phyloP scores from a whole-genome alignment of 768 basidiomycete genomes.

The Panaeolus cyanescens region DNA sequence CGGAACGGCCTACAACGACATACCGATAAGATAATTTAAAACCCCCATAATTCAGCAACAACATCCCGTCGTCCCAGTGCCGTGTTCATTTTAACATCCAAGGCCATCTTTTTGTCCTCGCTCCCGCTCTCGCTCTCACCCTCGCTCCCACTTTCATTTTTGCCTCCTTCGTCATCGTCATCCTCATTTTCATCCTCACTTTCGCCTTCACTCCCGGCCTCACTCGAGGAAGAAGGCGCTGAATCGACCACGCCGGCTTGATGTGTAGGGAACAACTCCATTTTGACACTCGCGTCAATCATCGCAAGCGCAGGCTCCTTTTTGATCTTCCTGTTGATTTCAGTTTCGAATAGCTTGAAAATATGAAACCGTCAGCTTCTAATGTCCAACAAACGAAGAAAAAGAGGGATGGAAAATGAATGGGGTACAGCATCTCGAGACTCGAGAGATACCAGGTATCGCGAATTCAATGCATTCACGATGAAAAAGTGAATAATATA shows the following conservation, averaged over 20 bases:
- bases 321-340: conserved; percentile 76
- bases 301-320: conserved; percentile 68
- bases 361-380: background rate
- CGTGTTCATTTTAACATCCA: background rate
- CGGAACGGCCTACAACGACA: no score
- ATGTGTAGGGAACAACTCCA: conserved; percentile 26
- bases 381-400: background rate
- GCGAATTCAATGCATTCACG: no score
- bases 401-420: background rate
- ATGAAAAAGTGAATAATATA: background rate
- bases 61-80: conserved; percentile 29
- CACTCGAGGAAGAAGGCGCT: no score
- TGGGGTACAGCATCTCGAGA: background rate
- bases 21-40: no score
- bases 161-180: background rate
- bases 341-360: conserved; percentile 81
- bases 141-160: background rate
- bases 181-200: background rate
- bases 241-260: background rate
- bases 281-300: conserved; percentile 30
- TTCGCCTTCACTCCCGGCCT: no score
- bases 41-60: conserved; percentile 50
- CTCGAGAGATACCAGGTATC: no score
- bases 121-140: background rate
- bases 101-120: no score